These are phyloP conservation scores for Emmonsiellopsis sp. DNA, from an alignment of 2,329 filamentous ascomycete species.

Conservation along the genomic window DNA sequence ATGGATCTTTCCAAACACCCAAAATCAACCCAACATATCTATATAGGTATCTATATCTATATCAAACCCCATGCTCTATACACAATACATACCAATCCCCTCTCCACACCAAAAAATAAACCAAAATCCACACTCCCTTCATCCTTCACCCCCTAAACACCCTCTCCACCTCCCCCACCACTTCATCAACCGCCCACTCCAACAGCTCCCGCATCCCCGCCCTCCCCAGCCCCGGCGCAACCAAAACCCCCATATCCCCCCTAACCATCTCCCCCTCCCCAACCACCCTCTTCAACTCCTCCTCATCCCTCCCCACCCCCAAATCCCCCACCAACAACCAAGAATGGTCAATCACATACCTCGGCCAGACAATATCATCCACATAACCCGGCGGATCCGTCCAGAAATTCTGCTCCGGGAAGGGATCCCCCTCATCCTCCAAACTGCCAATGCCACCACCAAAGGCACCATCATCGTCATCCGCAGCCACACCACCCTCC, in stretches of 20 bases:
- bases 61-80: too few species aligned
- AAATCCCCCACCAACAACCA: slow-evolving; percentile 63
- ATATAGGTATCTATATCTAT: too few species aligned
- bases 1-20: too few species aligned
- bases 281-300: slow-evolving; percentile 21
- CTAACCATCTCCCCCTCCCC: slow-evolving; percentile 26
- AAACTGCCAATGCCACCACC: slow-evolving; percentile 28
- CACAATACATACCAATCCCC: too few species aligned
- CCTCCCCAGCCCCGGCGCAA: slow-evolving; percentile 44
- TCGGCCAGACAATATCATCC: slow-evolving; percentile 90
- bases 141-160: background rate
- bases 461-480: slow-evolving; percentile 13
- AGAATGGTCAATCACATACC: slow-evolving; percentile 71
- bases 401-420: slow-evolving; percentile 69
- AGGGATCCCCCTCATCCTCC: slow-evolving; percentile 21
- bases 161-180: slow-evolving; percentile 38
- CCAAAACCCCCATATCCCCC: slow-evolving; percentile 37
- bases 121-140: background rate
- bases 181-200: slow-evolving; percentile 56
- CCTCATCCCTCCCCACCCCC: slow-evolving; percentile 11
- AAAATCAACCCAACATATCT: too few species aligned
- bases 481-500: slow-evolving; percentile 6
- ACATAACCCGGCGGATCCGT: slow-evolving; percentile 89
- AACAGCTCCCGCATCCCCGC: slow-evolving; percentile 53
- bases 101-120: too few species aligned